These are phyloP conservation scores for Balakata baccata DNA, from an alignment of 345 rosid species.

Conservation along the genomic window DNA sequence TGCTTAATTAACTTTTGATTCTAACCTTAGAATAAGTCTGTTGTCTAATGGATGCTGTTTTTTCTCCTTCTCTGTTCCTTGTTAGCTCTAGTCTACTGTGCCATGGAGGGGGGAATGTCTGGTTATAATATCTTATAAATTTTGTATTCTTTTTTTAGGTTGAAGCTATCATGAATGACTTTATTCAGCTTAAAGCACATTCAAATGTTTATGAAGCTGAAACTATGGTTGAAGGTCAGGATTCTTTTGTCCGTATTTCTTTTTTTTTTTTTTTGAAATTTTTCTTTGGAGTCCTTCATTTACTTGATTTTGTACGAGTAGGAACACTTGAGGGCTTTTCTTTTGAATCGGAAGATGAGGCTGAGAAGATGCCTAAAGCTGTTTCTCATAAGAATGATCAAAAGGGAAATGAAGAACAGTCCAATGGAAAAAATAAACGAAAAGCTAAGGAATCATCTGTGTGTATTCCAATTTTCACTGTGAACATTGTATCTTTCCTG, in stretches of 20 bases:
- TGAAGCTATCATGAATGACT: slow-evolving; percentile 91
- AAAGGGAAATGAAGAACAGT: slow-evolving; percentile 48
- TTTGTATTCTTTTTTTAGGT: slow-evolving; percentile 40
- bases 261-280: background rate
- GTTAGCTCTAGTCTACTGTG: background rate
- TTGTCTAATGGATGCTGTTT: background rate
- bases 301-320: slow-evolving; percentile 25
- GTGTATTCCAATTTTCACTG: slow-evolving; percentile 27
- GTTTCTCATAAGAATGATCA: slow-evolving; percentile 46
- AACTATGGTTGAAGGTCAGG: slow-evolving; percentile 91
- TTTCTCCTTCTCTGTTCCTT: background rate
- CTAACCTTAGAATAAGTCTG: background rate
- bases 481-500: slow-evolving; percentile 2
- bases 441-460: slow-evolving; percentile 63
- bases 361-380: slow-evolving; percentile 51
- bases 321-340: slow-evolving; percentile 87
- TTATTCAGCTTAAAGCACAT: slow-evolving; percentile 79
- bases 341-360: slow-evolving; percentile 83
- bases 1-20: background rate
- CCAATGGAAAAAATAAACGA: slow-evolving; percentile 48
- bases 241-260: background rate
- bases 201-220: slow-evolving; percentile 82
- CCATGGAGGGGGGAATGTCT: background rate
- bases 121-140: background rate
- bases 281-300: background rate